Evolutionary conservation across 805 yeast genomes (phyloP).

Genomic region (Metschnikowia aberdeeniae): DNA sequence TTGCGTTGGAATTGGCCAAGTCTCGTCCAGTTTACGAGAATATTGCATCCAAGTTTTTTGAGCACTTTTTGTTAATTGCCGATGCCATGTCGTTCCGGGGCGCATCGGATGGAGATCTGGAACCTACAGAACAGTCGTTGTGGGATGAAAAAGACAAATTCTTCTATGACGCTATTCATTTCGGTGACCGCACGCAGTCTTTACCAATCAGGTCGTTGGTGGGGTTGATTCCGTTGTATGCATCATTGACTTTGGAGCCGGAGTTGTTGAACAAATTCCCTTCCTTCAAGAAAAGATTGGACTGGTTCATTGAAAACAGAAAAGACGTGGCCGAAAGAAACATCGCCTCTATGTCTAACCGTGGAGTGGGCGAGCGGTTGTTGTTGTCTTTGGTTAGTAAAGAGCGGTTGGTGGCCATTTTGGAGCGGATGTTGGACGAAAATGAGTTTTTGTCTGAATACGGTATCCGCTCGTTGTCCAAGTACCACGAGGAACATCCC

Average conservation of each 20-base stretch:
- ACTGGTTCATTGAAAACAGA: conserved; percentile 77
- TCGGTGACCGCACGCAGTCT: conserved; percentile 58
- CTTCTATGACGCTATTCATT: conserved; percentile 90
- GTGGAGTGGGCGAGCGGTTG: conserved; percentile 81
- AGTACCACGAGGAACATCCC: conserved; percentile 80
- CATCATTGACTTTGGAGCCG: conserved; percentile 83
- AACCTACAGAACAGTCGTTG: conserved; percentile 53
- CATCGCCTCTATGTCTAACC: conserved; percentile 75
- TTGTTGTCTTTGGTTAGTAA: conserved; percentile 75
- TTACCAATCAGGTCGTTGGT: conserved; percentile 86
- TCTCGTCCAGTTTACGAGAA: conserved; percentile 84
- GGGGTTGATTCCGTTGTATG: conserved; percentile 88
- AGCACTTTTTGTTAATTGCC: conserved; percentile 85
- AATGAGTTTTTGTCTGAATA: conserved; percentile 77
- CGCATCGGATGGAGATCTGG: conserved; percentile 37
- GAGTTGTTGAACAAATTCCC: conserved; percentile 75
- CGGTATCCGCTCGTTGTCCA: conserved; percentile 86
- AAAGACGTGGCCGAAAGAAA: conserved; percentile 70
- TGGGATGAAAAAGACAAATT: conserved; percentile 91
- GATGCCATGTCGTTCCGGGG: conserved; percentile 82
- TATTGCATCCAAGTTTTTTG: conserved; percentile 90
- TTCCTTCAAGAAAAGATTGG: conserved; percentile 72
- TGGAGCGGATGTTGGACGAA: conserved; percentile 80
- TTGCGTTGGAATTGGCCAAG: conserved; percentile 85
- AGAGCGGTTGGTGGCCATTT: conserved; percentile 71